Evolutionary conservation across 1,284 basidiomycete species (phyloP), one percentile per base, ranked within the genome.

Genomic region (Cutaneotrichosporon cavernicola): DNA sequence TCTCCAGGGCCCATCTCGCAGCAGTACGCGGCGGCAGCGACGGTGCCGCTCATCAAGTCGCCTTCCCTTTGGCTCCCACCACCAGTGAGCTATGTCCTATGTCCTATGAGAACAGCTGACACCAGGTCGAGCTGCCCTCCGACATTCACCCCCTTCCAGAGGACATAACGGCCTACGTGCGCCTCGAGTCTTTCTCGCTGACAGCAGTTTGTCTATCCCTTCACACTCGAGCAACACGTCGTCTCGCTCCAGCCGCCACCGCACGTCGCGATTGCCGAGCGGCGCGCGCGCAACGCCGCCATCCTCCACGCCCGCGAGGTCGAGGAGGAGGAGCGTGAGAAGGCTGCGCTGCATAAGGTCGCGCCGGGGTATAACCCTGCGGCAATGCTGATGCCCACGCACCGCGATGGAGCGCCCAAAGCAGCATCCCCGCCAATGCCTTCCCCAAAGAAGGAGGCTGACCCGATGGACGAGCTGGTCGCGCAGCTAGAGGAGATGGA

Each of bases 101-200:
- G 16, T 43, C 36, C 9, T 9, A 30, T 26, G 11, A 10, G 56
- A 30, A 6, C n/a, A 62, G 43, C 47, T 56, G 38, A 64, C 56
- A 3, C 2, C 66, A 94, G 92, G 86, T 95, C 21, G 84, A 89
- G 69, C 82, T 93, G 4, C 91, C 93, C 2, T 88, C 86, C 57
- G 93, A 97, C 73, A 91, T 96, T 22, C 93, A 96, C 72, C 93
- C 93, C 0, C 83, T 97, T 2, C 93, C 93, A 4, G 90, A 92
- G 31, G 90, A 90, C 60, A 89, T 97, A 11, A 88, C 87, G 4
- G 86, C 90, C 69, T 97, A 96, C 75, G 93, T 93, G 77, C 75
- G 89, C 80, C 22, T 10, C 0, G 4, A 14, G 22, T 18, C 56
- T 0, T 53, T 18, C 32, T 13, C 30, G 55, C 56, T 55, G 11